phyloP scores from a whole-genome alignment of 805 yeast species.

The Aciculoconidium aculeatum region DNA sequence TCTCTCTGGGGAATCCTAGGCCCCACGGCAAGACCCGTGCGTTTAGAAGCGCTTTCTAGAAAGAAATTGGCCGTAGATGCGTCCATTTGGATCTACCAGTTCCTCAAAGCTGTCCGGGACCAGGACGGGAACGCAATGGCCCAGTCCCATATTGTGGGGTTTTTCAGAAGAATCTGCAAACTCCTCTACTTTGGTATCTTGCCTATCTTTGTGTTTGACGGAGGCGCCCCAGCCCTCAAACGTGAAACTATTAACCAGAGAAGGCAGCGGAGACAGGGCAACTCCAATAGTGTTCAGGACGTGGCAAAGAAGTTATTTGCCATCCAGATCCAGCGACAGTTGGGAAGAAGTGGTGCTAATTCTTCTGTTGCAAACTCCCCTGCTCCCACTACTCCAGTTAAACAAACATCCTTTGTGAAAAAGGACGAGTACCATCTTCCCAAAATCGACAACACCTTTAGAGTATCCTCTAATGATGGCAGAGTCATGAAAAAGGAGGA shows the following conservation, averaged over 20 bases:
- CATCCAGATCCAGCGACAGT: conserved; percentile 63
- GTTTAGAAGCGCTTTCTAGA: conserved; percentile 76
- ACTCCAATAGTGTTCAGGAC: conserved; percentile 58
- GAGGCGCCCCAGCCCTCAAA: conserved; percentile 86
- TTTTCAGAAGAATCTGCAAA: conserved; percentile 89
- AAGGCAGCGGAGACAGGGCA: conserved; percentile 66
- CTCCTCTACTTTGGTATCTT: conserved; percentile 76
- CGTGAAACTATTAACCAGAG: conserved; percentile 70
- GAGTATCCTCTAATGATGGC: conserved; percentile 52
- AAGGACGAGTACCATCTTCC: conserved; percentile 89
- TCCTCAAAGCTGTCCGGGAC: conserved; percentile 89
- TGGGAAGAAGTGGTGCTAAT: too few relatives aligned
- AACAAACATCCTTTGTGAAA: conserved; percentile 47
- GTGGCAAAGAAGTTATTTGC: conserved; percentile 82
- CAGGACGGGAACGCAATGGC: conserved; percentile 69
- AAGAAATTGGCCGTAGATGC: conserved; percentile 92
- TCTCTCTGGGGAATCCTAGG: conserved; percentile 90
- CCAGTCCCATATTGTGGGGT: conserved; percentile 90
- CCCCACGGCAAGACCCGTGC: conserved; percentile 85
- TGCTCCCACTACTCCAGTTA: too few relatives aligned
- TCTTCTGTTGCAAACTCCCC: too few relatives aligned
- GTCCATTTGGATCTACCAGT: conserved; percentile 97
- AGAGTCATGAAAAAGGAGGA: conserved; percentile 74
- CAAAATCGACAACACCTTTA: conserved; percentile 50
- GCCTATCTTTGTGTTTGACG: conserved; percentile 93